Evolutionary conservation across 306 rosid genomes (phyloP), one percentile per base, ranked within the genome.

Genomic region (Cajanus cajan): DNA sequence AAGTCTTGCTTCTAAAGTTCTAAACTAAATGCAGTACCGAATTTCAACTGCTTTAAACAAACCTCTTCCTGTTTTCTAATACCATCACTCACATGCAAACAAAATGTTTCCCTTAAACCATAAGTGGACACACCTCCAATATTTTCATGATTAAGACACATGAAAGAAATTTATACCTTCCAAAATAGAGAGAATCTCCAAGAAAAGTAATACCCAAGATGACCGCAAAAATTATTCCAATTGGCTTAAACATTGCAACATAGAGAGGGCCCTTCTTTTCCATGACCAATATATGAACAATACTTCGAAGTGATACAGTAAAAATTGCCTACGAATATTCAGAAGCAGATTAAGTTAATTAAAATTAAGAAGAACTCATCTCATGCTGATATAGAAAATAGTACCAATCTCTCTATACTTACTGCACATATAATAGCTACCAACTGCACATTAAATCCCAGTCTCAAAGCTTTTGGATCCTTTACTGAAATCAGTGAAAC

Each of bases 221-320:
- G 43, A 63, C 78, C 7, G 82, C 82, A 70, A 79, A 61, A 7
- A 75, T 50, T 2, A 84, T 28, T 40, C 61, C 74, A 13, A 79
- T 51, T 58, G 87, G 87, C 78, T 48, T 79, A 41, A 84, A 84
- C 84, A 79, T 75, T 48, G 84, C 74, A 33, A 74, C 81, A 78
- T 22, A 74, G 24, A 78, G 36, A 7, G 83, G 80, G 1, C 83
- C 86, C 15, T 71, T 78, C 77, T 65, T 73, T 1, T 58, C 18
- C 25, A 59, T 4, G 7, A 71, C 83, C 83, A 73, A 73, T 28
- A 73, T 2, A 67, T 67, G 77, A 12, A 73, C 34, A 57, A 14
- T 18, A 40, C 24, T 25, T 79, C 75, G 36, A 10, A 74, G 18
- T 7, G 68, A 10, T 24, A 28, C 11, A 0, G 43, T 13, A 25